Evolutionary conservation across 148 eudicot genomes (phyloP).

Genomic region (Nyssa sinensis): DNA sequence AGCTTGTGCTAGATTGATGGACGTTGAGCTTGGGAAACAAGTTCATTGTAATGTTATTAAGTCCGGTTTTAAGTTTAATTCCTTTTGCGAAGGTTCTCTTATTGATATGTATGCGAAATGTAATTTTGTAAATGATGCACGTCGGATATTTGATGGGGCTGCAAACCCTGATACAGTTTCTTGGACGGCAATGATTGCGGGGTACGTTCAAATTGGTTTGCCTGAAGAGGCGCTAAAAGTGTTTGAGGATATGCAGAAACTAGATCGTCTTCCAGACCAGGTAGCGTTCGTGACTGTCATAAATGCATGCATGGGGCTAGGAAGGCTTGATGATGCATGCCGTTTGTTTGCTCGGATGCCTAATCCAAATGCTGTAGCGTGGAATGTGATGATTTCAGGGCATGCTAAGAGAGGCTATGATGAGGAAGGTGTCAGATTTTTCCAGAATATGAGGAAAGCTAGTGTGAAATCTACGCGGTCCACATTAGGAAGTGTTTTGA

Average conservation of each 20-base stretch:
- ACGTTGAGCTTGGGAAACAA: constrained; percentile 48
- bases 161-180: constrained; percentile 53
- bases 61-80: constrained; percentile 48
- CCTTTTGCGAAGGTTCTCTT: constrained; percentile 74
- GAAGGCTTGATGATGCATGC: constrained; percentile 67
- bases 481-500: constrained; percentile 82
- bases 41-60: constrained; percentile 59
- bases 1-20: constrained; percentile 58
- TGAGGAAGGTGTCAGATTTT: constrained; percentile 51
- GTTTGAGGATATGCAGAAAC: constrained; percentile 50
- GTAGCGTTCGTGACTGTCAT: constrained; percentile 68
- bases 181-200: constrained; percentile 81
- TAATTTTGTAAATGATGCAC: constrained; percentile 47
- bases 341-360: constrained; percentile 56
- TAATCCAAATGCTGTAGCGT: constrained; percentile 57
- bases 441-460: constrained; percentile 54
- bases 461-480: constrained; percentile 65
- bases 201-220: constrained; percentile 59
- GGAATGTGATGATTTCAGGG: constrained; percentile 93
- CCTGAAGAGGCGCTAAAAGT: constrained; percentile 55
- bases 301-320: constrained; percentile 57
- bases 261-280: constrained; percentile 53
- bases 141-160: constrained; percentile 53
- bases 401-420: constrained; percentile 59
- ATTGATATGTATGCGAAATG: constrained; percentile 82